phyloP scores from a whole-genome alignment of 768 basidiomycete genomes.

The Russula brevipes region DNA sequence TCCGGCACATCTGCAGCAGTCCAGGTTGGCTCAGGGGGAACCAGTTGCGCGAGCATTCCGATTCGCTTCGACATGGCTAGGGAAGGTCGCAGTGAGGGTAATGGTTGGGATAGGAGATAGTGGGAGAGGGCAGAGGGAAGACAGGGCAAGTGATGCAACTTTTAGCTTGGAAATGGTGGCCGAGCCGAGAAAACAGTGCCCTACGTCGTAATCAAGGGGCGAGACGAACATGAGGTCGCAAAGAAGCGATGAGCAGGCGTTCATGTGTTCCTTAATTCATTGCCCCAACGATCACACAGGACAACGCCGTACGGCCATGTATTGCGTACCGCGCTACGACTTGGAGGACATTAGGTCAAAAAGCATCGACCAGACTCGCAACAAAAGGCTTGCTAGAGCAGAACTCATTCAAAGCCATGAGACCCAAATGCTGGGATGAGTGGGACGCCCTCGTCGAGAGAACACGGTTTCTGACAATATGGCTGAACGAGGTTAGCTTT shows the following conservation, averaged over 20 bases:
- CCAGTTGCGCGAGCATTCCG: background rate
- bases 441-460: too few relatives aligned
- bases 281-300: too few relatives aligned
- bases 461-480: too few relatives aligned
- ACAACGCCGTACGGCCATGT: too few relatives aligned
- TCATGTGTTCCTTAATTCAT: background rate
- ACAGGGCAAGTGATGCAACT: background rate
- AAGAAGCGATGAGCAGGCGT: background rate
- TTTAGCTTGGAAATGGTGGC: background rate
- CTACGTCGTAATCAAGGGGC: background rate
- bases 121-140: background rate
- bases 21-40: constrained; percentile 17
- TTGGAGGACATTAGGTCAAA: too few relatives aligned
- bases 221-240: background rate
- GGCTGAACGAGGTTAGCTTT: too few relatives aligned
- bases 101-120: background rate
- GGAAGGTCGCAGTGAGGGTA: background rate
- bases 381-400: too few relatives aligned
- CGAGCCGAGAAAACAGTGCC: background rate
- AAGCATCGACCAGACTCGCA: too few relatives aligned
- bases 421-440: too few relatives aligned
- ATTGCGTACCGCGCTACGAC: too few relatives aligned
- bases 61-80: background rate
- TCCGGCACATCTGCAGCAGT: constrained; percentile 14
- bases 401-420: too few relatives aligned